Conservation (phyloP, 139 green algal genomes). For the Parachlorella kessleri region DNA sequence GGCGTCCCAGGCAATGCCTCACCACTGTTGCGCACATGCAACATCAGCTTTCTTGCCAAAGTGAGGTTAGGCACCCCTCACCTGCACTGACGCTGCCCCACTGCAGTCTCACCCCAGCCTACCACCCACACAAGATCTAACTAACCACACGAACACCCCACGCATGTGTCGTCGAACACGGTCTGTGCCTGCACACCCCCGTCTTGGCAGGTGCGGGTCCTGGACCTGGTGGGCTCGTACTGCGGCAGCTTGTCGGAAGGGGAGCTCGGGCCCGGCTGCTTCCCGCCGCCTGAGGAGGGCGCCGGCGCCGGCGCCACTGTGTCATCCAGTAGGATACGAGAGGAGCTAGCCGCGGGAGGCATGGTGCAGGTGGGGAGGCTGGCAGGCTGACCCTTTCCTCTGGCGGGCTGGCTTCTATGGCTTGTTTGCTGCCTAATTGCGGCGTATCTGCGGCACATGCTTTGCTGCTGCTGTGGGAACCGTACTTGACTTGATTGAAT, state of each 20-base stretch:
- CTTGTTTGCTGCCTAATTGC: too few relatives aligned
- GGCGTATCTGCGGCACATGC: too few relatives aligned
- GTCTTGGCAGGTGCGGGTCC: conserved; percentile 22
- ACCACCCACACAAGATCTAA: too few relatives aligned
- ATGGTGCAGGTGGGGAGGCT: conserved; percentile 40
- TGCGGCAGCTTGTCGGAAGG: background rate
- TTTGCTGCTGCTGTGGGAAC: background rate
- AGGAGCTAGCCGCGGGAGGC: conserved; percentile 48
- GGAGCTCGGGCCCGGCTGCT: background rate
- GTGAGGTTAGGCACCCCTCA: conserved; percentile 11
- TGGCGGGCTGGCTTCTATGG: conserved; percentile 17
- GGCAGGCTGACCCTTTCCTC: conserved; percentile 48
- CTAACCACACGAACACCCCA: too few relatives aligned
- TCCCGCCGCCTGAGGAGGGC: background rate
- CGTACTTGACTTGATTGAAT: too few relatives aligned
- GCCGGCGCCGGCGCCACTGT: conserved; percentile 23
- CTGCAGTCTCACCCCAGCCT: too few relatives aligned
- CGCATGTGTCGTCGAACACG: too few relatives aligned
- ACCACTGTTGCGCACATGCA: too few relatives aligned
- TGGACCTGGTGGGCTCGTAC: conserved; percentile 53
- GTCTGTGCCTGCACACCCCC: background rate
- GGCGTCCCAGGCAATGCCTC: too few relatives aligned
- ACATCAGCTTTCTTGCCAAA: too few relatives aligned
- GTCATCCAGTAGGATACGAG: conserved; percentile 56
- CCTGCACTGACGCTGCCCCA: too few relatives aligned